Evolutionary conservation across 306 rosid species (phyloP).

Genomic region (Neltuma alba): DNA sequence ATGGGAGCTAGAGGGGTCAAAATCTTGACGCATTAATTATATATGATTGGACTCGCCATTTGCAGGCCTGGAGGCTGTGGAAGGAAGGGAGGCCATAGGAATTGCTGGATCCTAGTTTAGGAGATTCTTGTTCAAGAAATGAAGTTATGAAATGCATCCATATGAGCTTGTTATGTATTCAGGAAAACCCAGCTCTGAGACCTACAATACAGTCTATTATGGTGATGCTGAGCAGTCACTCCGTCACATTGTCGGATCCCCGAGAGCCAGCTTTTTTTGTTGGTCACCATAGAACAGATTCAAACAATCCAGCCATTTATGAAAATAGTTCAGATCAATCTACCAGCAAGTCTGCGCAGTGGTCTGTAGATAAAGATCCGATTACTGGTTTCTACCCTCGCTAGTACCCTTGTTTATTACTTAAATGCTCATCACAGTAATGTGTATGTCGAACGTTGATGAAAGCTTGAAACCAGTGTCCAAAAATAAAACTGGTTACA

Average conservation of each 20-base stretch:
- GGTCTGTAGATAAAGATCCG: background rate
- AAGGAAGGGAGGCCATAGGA: background rate
- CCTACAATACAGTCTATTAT: background rate
- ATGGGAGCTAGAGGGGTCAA: background rate
- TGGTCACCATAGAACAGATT: background rate
- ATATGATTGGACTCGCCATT: background rate
- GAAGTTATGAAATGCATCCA: background rate
- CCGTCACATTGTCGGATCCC: background rate
- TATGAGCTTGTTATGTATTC: background rate
- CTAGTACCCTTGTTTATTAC: too few relatives aligned
- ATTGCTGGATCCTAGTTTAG: background rate
- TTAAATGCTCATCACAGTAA: too few relatives aligned
- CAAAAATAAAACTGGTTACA: too few relatives aligned
- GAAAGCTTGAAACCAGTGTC: too few relatives aligned
- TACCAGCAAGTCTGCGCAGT: conserved; percentile 2
- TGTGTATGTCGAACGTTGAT: too few relatives aligned
- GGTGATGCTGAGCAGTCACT: background rate
- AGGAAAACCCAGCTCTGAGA: background rate
- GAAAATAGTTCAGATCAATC: conserved; percentile 14
- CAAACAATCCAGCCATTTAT: background rate
- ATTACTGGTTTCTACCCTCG: background rate
- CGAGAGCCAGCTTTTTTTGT: background rate
- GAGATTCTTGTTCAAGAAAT: background rate
- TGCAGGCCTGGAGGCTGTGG: background rate
- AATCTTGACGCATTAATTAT: background rate